A percentile compares a stretch with the other conserved stretches of the same genome.
phyloP scores from a whole-genome alignment of 2,329 filamentous ascomycete genomes.

The Penicillium sp. region DNA sequence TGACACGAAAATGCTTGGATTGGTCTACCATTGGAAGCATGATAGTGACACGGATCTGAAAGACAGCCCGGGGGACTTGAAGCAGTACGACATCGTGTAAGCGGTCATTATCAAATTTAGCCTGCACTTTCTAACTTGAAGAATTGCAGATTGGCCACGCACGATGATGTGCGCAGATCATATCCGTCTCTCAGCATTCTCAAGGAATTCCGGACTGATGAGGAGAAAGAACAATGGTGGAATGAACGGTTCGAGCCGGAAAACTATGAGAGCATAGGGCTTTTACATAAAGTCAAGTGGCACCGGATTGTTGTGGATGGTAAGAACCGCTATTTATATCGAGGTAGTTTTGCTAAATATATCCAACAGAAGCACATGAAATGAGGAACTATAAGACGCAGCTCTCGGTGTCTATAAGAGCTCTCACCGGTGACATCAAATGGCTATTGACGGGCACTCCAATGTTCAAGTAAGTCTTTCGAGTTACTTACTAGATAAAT shows the following conservation, averaged over 20 bases:
- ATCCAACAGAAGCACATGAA: conserved; percentile 28
- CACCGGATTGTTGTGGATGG: conserved; percentile 42
- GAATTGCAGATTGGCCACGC: conserved; percentile 34
- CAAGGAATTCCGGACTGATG: conserved; percentile 9
- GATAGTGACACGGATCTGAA: conserved; percentile 15
- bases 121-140: conserved; percentile 1
- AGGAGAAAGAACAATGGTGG: conserved; percentile 25
- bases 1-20: conserved; percentile 18
- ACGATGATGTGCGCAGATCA: conserved; percentile 34
- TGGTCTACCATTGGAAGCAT: conserved; percentile 25
- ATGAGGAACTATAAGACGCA: conserved; percentile 37
- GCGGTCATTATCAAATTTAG: background rate
- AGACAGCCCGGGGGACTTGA: conserved; percentile 19
- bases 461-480: conserved; percentile 31
- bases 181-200: conserved; percentile 28
- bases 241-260: conserved; percentile 14
- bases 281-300: conserved; percentile 35
- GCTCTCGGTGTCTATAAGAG: conserved; percentile 33
- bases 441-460: conserved; percentile 42
- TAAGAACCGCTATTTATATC: conserved; percentile 7
- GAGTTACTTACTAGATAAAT: background rate
- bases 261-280: conserved; percentile 21
- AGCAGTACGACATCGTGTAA: conserved; percentile 25
- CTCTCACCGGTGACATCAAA: conserved; percentile 33
- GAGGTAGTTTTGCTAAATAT: background rate